Conservation (phyloP, 148 eudicot species). For the Vaccinium vitisidaea region DNA sequence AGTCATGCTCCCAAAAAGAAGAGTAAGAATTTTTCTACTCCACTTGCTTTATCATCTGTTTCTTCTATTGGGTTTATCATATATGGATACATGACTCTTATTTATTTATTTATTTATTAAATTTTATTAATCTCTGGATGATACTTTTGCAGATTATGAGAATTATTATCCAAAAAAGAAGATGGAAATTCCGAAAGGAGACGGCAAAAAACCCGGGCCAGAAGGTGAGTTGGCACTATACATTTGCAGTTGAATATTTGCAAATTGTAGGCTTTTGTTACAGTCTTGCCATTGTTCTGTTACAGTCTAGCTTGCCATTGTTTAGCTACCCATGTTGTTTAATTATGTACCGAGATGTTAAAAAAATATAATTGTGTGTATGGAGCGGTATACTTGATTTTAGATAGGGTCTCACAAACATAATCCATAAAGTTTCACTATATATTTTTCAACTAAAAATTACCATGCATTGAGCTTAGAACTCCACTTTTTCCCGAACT, state of each 20-base stretch:
- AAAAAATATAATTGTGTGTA: too few species aligned
- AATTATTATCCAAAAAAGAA: slow-evolving; percentile 45
- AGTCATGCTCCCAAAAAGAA: slow-evolving; percentile 37
- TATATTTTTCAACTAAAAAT: too few species aligned
- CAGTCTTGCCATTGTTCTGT: too few species aligned
- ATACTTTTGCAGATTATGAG: slow-evolving; percentile 39
- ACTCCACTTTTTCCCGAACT: too few species aligned
- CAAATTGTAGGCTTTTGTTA: background rate
- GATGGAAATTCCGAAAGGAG: slow-evolving; percentile 39
- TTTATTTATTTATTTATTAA: background rate
- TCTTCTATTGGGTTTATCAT: background rate
- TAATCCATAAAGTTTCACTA: too few species aligned
- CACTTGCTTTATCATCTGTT: background rate
- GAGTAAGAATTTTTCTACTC: slow-evolving; percentile 23
- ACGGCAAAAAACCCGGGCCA: slow-evolving; percentile 28
- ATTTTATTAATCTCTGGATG: too few species aligned
- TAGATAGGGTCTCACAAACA: too few species aligned
- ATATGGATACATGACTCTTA: background rate
- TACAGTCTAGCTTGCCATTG: too few species aligned
- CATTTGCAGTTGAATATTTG: background rate
- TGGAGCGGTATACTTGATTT: too few species aligned
- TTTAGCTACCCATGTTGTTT: too few species aligned
- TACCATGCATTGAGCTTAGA: too few species aligned
- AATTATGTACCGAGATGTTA: too few species aligned
- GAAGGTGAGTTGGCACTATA: slow-evolving; percentile 12